Percentiles rank a stretch among this genome's conserved stretches.
phyloP scores from a whole-genome alignment of 2,329 filamentous ascomycete genomes.

The Diaporthe humulicola region DNA sequence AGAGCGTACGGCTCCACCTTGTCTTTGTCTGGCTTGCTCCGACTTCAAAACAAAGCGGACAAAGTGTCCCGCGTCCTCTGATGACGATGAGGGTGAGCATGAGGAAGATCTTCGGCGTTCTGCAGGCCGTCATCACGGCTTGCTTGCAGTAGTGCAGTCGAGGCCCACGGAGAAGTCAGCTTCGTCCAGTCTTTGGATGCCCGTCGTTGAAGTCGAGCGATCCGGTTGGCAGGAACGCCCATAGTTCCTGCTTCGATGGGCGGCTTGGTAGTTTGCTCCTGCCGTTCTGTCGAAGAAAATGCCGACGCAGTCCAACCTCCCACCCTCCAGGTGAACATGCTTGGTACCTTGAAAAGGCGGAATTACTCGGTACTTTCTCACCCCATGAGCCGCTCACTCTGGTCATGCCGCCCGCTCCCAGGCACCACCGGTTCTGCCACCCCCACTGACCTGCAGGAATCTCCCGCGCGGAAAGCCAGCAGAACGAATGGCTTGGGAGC shows the following conservation, averaged over 20 bases:
- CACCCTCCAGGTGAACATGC: not conserved
- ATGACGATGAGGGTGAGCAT: not conserved
- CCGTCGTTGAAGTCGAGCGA: not conserved
- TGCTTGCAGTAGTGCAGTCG: not conserved
- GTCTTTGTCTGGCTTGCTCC: not conserved
- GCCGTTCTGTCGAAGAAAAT: not conserved
- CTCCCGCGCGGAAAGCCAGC: not conserved
- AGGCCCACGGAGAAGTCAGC: not conserved
- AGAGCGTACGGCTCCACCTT: not conserved
- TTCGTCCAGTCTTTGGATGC: constrained; percentile 5
- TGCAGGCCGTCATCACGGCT: not conserved
- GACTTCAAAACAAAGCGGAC: not conserved
- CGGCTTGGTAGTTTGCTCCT: not conserved
- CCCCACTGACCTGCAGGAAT: constrained; percentile 11
- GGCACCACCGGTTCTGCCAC: not conserved
- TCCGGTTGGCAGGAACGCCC: constrained; percentile 3
- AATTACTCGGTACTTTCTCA: not conserved
- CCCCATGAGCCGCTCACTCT: not conserved
- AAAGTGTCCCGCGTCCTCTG: not conserved
- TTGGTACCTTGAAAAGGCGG: not conserved
- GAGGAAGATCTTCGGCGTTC: not conserved
- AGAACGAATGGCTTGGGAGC: not conserved
- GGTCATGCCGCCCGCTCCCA: not conserved
- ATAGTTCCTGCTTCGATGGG: not conserved
- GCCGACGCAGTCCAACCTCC: not conserved